These are phyloP conservation scores for Suaeda aralocaspica DNA, from an alignment of 148 eudicot genomes.

Conservation along the genomic window DNA sequence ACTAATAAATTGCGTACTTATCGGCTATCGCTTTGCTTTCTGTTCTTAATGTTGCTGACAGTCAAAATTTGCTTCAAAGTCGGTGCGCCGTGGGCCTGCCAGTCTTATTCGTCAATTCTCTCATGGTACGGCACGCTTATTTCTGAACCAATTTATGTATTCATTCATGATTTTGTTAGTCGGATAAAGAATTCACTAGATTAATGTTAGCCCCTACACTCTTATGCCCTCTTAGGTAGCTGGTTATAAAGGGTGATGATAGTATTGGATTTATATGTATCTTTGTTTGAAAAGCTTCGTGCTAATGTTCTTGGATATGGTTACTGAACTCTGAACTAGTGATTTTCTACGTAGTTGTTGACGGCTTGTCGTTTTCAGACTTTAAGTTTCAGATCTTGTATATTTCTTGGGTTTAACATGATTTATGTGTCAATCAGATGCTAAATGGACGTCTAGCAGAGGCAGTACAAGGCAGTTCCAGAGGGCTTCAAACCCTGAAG, in stretches of 20 bases:
- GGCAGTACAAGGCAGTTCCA: conserved; percentile 29
- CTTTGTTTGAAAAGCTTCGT: too few species aligned
- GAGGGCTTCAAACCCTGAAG: conserved; percentile 31
- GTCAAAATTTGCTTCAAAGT: conserved; percentile 13
- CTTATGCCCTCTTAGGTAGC: neutral
- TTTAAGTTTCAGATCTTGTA: neutral
- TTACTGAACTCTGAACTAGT: neutral
- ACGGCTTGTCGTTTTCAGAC: too few species aligned
- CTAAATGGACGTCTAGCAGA: conserved; percentile 34
- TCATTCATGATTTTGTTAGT: neutral
- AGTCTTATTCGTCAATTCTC: conserved; percentile 48
- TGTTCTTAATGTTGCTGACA: neutral
- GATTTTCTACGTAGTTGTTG: too few species aligned
- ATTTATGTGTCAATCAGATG: conserved; percentile 34
- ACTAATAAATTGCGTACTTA: neutral
- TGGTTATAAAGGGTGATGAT: too few species aligned
- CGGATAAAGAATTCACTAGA: neutral
- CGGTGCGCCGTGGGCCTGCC: conserved; percentile 16
- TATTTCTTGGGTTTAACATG: neutral
- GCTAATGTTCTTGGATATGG: neutral
- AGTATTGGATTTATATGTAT: too few species aligned
- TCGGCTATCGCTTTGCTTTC: neutral
- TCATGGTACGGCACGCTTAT: conserved; percentile 33
- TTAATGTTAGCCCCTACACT: too few species aligned
- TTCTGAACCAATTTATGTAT: neutral